These are phyloP conservation scores for Aeminium ludgeri DNA, from an alignment of 495 filamentous ascomycete genomes.

Conservation along the genomic window DNA sequence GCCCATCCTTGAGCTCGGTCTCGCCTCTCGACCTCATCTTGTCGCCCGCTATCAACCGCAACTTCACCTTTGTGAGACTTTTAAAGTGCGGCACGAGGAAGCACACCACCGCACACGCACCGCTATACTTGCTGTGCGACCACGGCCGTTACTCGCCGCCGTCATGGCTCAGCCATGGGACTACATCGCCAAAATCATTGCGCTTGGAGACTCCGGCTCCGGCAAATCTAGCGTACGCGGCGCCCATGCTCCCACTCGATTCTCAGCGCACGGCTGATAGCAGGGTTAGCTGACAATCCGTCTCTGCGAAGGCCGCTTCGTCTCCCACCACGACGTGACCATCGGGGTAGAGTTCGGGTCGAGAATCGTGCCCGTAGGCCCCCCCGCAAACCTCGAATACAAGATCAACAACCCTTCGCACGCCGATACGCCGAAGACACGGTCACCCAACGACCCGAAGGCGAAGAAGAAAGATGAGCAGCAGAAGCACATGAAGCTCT, in stretches of 20 bases:
- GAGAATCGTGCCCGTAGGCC: slow-evolving; percentile 80
- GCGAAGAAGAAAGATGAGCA: slow-evolving; percentile 25
- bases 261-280: slow-evolving; percentile 11
- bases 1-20: too few relatives aligned
- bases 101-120: too few relatives aligned
- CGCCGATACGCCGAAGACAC: slow-evolving; percentile 2
- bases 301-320: slow-evolving; percentile 93
- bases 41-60: too few relatives aligned
- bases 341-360: slow-evolving; percentile 97
- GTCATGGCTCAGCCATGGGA: slow-evolving; percentile 9
- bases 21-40: too few relatives aligned
- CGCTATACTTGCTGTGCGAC: too few relatives aligned
- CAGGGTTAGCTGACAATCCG: slow-evolving; percentile 61
- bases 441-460: slow-evolving; percentile 27
- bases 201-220: slow-evolving; percentile 85
- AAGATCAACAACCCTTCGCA: slow-evolving; percentile 27
- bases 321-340: slow-evolving; percentile 82
- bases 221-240: slow-evolving; percentile 61
- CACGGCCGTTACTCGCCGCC: not conserved
- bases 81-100: not conserved
- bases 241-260: not conserved
- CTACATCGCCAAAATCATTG: slow-evolving; percentile 45
- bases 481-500: slow-evolving; percentile 43
- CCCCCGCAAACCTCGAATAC: slow-evolving; percentile 41
- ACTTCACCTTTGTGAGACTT: slow-evolving; percentile 4